Conservation (phyloP, 164 flowering plant species). For the Annona cherimola region DNA sequence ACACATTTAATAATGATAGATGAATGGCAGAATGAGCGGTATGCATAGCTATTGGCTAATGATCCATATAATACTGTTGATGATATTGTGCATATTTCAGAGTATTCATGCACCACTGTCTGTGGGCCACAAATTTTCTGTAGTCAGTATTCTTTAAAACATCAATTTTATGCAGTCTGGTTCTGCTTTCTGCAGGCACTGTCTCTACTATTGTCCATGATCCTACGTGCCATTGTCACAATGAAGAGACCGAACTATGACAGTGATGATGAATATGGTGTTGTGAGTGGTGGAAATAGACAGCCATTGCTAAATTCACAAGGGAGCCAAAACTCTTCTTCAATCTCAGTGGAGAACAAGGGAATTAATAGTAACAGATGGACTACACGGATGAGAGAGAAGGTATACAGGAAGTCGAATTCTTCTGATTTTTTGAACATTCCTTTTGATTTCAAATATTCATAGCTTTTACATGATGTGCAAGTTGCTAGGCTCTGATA, state of each 20-base stretch:
- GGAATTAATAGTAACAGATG: conserved; percentile 47
- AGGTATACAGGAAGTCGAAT: conserved; percentile 33
- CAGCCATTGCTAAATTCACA: conserved; percentile 54
- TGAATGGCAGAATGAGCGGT: too few relatives aligned
- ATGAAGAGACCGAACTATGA: conserved; percentile 32
- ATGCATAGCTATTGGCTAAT: too few relatives aligned
- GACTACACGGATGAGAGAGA: conserved; percentile 71
- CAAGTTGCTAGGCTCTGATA: too few relatives aligned
- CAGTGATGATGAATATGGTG: conserved; percentile 49
- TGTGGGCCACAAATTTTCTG: neutral
- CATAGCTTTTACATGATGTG: too few relatives aligned
- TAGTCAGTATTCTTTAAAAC: neutral
- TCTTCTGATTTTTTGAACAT: neutral
- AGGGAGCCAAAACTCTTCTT: conserved; percentile 36
- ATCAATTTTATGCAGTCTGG: neutral
- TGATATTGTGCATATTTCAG: too few relatives aligned
- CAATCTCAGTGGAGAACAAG: conserved; percentile 32
- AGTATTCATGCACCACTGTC: neutral
- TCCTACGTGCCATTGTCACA: conserved; percentile 59
- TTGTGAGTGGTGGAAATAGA: conserved; percentile 31
- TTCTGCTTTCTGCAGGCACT: conserved; percentile 34
- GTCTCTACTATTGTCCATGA: conserved; percentile 47
- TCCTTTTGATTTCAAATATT: too few relatives aligned
- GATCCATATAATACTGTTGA: too few relatives aligned
- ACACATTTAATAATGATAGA: too few relatives aligned